These are phyloP conservation scores for Fraxinus platypoda DNA, from an alignment of 305 asterid genomes.

Conservation along the genomic window DNA sequence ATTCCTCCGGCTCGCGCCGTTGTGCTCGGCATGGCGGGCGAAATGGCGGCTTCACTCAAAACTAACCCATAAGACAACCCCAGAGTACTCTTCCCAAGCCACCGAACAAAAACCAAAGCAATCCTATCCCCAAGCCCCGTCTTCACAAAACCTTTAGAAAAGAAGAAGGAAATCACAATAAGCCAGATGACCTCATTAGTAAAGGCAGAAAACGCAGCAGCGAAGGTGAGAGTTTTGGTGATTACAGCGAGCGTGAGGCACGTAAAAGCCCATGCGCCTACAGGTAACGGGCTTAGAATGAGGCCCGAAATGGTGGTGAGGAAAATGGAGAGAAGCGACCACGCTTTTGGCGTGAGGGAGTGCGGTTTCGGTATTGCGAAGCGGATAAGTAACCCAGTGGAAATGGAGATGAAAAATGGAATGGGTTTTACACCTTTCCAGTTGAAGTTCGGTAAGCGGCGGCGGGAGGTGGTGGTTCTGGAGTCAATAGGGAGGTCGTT, in stretches of 20 bases:
- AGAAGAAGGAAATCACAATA: constrained; percentile 67
- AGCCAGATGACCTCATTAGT: constrained; percentile 85
- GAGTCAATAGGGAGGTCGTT: background rate
- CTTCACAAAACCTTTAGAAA: constrained; percentile 75
- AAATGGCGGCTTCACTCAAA: constrained; percentile 62
- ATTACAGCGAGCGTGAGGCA: constrained; percentile 58
- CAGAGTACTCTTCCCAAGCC: constrained; percentile 71
- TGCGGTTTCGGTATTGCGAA: constrained; percentile 75
- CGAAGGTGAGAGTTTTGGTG: constrained; percentile 62
- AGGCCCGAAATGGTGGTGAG: constrained; percentile 70
- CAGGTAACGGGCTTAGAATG: constrained; percentile 68
- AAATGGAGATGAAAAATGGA: constrained; percentile 49
- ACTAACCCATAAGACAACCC: constrained; percentile 76
- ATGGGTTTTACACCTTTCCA: constrained; percentile 67
- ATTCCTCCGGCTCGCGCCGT: constrained; percentile 95
- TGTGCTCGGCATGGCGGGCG: constrained; percentile 89
- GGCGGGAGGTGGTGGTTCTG: constrained; percentile 19
- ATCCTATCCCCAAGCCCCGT: constrained; percentile 91
- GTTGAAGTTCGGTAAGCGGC: constrained; percentile 1
- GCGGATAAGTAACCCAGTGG: constrained; percentile 59
- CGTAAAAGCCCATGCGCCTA: constrained; percentile 72
- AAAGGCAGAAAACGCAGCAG: constrained; percentile 74
- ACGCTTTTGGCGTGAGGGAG: constrained; percentile 46
- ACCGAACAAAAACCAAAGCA: constrained; percentile 66
- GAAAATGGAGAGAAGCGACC: constrained; percentile 89